Evolutionary conservation across 352 stramenopile species (phyloP).

Genomic region (Phytophthora podocarpi): DNA sequence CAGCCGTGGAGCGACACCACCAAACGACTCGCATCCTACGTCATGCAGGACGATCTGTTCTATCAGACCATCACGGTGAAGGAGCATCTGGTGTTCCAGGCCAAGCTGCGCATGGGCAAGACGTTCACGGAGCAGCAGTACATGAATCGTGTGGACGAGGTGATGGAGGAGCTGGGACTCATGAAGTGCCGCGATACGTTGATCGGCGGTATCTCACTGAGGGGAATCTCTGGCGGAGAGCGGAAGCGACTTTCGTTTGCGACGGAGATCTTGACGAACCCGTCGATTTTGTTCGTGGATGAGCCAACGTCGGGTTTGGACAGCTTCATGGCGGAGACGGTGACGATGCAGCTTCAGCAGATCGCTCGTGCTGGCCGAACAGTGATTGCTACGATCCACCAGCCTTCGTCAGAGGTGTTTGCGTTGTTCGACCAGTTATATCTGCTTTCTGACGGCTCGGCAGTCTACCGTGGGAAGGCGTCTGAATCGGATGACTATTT

Average conservation of each 20-base stretch:
- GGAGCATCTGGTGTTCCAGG: slow-evolving; percentile 89
- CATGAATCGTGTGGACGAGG: slow-evolving; percentile 44
- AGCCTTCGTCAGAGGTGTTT: slow-evolving; percentile 67
- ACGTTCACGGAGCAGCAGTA: slow-evolving; percentile 33
- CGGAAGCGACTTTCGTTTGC: slow-evolving; percentile 85
- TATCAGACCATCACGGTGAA: slow-evolving; percentile 88
- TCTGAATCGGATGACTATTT: slow-evolving; percentile 55
- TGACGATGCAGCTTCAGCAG: slow-evolving; percentile 53
- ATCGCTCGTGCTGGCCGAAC: slow-evolving; percentile 82
- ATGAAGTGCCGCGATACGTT: slow-evolving; percentile 55
- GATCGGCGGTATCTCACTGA: slow-evolving; percentile 49
- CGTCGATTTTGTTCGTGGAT: slow-evolving; percentile 85
- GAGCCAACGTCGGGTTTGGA: slow-evolving; percentile 76
- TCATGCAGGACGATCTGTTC: slow-evolving; percentile 93
- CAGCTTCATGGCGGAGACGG: slow-evolving; percentile 57
- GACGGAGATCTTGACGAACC: slow-evolving; percentile 86
- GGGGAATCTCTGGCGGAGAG: slow-evolving; percentile 76
- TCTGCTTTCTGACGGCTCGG: slow-evolving; percentile 47
- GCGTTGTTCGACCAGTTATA: slow-evolving; percentile 61
- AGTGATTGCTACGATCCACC: slow-evolving; percentile 90
- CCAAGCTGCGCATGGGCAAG: slow-evolving; percentile 73
- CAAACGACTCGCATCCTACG: slow-evolving; percentile 54
- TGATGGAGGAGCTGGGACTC: slow-evolving; percentile 68
- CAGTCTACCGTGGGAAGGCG: slow-evolving; percentile 59
- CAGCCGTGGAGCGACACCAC: slow-evolving; percentile 37